phyloP scores from a whole-genome alignment of 202 grass and related monocot genomes.

The Zoysia matrella region DNA sequence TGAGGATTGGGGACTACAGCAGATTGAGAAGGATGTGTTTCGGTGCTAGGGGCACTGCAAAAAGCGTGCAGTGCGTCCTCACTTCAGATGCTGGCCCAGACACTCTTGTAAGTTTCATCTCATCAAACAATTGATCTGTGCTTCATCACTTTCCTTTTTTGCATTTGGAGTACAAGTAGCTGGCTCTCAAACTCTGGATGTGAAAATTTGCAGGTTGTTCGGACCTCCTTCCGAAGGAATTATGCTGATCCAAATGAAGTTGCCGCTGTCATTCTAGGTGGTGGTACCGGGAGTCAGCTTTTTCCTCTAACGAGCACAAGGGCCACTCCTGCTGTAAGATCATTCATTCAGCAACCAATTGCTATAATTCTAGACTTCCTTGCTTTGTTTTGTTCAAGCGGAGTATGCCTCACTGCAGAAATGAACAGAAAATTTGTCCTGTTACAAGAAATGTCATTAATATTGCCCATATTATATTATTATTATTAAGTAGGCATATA shows the following conservation, averaged over 20 bases:
- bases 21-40: no score
- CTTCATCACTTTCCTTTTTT: background rate
- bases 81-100: constrained; percentile 56
- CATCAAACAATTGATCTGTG: background rate
- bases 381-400: constrained; percentile 28
- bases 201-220: constrained; percentile 35
- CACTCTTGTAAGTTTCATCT: constrained; percentile 50
- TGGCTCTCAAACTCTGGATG: constrained; percentile 9
- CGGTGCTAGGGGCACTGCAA: background rate
- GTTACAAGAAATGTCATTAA: background rate
- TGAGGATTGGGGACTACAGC: no score
- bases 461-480: constrained; percentile 15
- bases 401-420: background rate
- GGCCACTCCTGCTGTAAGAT: constrained; percentile 58
- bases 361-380: background rate
- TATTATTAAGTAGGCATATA: background rate
- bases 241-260: constrained; percentile 81
- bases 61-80: constrained; percentile 39
- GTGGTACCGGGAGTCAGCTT: constrained; percentile 72
- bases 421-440: background rate
- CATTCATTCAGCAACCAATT: background rate
- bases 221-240: constrained; percentile 53
- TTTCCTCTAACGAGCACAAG: constrained; percentile 73
- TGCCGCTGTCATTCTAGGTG: constrained; percentile 80
- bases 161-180: background rate